Percentiles rank a stretch among this genome's conserved stretches.
Evolutionary conservation across 352 stramenopile genomes (phyloP).

Genomic region (Globisporangium paddicum): DNA sequence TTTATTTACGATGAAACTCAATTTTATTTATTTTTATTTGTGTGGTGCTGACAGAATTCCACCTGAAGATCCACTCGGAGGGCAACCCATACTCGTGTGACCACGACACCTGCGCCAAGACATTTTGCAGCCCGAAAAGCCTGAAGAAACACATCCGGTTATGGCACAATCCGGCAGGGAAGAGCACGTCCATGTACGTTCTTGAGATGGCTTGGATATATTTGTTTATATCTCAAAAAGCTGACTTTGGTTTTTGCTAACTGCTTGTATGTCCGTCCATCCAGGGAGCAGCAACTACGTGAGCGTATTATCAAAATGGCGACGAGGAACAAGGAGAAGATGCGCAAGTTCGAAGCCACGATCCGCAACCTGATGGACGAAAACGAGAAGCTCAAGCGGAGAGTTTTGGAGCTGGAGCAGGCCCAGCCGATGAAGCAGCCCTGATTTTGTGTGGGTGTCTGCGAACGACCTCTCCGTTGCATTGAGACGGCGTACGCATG

Average conservation of each 20-base stretch:
- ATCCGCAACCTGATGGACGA: slow-evolving; percentile 79
- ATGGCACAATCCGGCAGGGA: slow-evolving; percentile 77
- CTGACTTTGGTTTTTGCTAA: neutral
- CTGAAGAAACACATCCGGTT: slow-evolving; percentile 80
- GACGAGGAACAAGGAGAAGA: slow-evolving; percentile 81
- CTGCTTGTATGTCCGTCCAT: neutral
- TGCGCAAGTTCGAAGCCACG: slow-evolving; percentile 69
- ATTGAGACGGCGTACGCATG: no score
- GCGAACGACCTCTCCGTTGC: neutral
- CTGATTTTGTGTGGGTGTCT: neutral
- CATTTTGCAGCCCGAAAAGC: slow-evolving; percentile 81
- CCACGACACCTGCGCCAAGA: slow-evolving; percentile 78
- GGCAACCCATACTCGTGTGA: slow-evolving; percentile 79
- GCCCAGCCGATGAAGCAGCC: slow-evolving; percentile 8
- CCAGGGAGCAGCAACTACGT: slow-evolving; percentile 67
- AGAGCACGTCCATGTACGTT: slow-evolving; percentile 72
- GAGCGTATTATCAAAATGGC: slow-evolving; percentile 87
- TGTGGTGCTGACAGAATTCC: slow-evolving; percentile 40
- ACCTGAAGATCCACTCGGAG: slow-evolving; percentile 82
- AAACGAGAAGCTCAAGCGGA: slow-evolving; percentile 64
- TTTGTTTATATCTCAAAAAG: neutral
- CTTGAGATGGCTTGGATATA: neutral
- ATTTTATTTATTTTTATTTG: neutral
- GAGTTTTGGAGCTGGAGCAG: slow-evolving; percentile 56
- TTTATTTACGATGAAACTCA: no score